These are phyloP conservation scores for Musa balbisiana DNA, from an alignment of 202 grass and related monocot genomes.

Conservation along the genomic window DNA sequence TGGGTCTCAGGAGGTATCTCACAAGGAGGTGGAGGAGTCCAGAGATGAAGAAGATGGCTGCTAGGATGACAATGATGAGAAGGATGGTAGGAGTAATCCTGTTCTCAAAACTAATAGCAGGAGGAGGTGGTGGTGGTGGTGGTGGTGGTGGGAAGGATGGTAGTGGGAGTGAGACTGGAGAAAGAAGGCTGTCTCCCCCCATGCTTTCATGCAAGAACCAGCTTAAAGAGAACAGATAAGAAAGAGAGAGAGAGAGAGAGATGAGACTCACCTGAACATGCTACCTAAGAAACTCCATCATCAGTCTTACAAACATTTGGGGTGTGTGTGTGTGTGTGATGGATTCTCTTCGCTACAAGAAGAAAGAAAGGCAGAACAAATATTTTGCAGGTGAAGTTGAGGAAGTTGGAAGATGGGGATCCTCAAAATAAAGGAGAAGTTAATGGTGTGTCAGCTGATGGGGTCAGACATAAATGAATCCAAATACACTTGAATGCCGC, in stretches of 20 bases:
- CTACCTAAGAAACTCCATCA: background rate
- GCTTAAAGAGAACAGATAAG: background rate
- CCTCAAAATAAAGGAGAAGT: conserved; percentile 9
- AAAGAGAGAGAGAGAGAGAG: background rate
- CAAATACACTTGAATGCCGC: background rate
- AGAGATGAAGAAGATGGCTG: conserved; percentile 17
- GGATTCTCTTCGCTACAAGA: background rate
- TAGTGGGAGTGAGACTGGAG: background rate
- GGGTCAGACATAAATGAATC: conserved; percentile 8
- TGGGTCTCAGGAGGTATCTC: conserved; percentile 4
- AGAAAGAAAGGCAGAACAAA: background rate
- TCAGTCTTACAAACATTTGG: background rate
- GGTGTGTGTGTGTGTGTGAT: background rate
- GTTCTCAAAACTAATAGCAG: background rate
- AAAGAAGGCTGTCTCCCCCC: background rate
- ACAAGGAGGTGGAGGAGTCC: conserved; percentile 15
- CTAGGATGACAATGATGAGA: conserved; percentile 13
- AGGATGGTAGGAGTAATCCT: conserved; percentile 13
- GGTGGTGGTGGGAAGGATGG: background rate
- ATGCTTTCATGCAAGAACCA: background rate
- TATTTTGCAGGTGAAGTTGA: background rate
- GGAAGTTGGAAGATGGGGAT: background rate
- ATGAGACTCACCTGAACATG: background rate
- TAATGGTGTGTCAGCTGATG: conserved; percentile 1
- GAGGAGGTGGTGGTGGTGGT: background rate